Evolutionary conservation across 2,329 filamentous ascomycete genomes (phyloP).

Genomic region (Lojkania enalia): DNA sequence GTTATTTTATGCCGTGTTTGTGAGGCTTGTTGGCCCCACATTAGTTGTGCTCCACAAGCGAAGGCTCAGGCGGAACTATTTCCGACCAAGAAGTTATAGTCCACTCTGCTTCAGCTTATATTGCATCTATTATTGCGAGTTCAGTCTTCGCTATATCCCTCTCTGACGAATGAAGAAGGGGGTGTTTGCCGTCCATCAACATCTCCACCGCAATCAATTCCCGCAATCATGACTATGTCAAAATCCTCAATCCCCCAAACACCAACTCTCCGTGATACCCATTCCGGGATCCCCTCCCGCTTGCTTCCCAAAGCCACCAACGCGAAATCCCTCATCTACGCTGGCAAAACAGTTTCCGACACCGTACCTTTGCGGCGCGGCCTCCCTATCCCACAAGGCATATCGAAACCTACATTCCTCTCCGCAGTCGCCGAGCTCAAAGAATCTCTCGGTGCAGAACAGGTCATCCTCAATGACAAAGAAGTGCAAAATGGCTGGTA

Average conservation of each 20-base stretch:
- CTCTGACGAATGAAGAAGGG: too few species aligned
- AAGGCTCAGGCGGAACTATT: neutral
- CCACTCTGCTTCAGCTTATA: neutral
- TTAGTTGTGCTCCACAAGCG: neutral
- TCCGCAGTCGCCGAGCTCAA: slow-evolving; percentile 18
- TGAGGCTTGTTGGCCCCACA: neutral
- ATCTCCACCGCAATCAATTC: neutral
- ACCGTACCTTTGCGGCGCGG: slow-evolving; percentile 14
- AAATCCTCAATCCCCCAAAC: slow-evolving; percentile 15
- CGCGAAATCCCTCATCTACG: slow-evolving; percentile 22
- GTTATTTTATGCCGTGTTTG: neutral
- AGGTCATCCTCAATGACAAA: slow-evolving; percentile 24
- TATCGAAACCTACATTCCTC: slow-evolving; percentile 20
- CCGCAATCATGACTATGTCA: slow-evolving; percentile 7
- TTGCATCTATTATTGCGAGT: neutral
- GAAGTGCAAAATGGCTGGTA: slow-evolving; percentile 36
- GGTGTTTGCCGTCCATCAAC: too few species aligned
- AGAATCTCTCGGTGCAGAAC: slow-evolving; percentile 8
- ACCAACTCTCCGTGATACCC: slow-evolving; percentile 15
- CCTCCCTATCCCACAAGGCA: slow-evolving; percentile 23
- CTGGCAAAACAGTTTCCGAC: slow-evolving; percentile 18
- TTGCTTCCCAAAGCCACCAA: slow-evolving; percentile 21
- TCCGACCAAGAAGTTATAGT: neutral
- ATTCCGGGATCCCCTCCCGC: slow-evolving; percentile 21
- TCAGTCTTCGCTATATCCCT: neutral